Conservation (phyloP, 1,284 basidiomycete genomes). For the Vanrija sp. region DNA sequence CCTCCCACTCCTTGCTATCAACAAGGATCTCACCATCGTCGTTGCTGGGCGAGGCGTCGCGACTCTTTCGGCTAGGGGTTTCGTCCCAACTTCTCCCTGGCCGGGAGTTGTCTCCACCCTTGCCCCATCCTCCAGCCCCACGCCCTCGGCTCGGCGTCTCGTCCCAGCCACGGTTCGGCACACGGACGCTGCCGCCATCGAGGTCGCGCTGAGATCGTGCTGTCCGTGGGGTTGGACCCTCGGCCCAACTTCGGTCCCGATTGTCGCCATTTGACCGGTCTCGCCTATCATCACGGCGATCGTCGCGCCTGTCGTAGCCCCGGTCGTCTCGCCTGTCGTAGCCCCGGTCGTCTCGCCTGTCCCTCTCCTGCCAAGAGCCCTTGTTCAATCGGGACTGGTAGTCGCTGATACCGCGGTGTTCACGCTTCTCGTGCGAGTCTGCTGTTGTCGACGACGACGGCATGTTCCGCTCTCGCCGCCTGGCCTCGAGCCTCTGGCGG, state of each 20-base stretch:
- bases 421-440: slow-evolving; percentile 18
- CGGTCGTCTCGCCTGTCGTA: slow-evolving; percentile 26
- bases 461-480: slow-evolving; percentile 64
- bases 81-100: slow-evolving; percentile 65
- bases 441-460: slow-evolving; percentile 30
- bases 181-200: slow-evolving; percentile 67
- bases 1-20: slow-evolving; percentile 80
- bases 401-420: slow-evolving; percentile 40
- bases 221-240: slow-evolving; percentile 61
- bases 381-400: slow-evolving; percentile 46
- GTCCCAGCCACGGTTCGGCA: slow-evolving; percentile 85
- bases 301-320: slow-evolving; percentile 17
- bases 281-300: slow-evolving; percentile 21
- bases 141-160: slow-evolving; percentile 67
- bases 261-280: neutral
- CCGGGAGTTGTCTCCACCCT: slow-evolving; percentile 15
- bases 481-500: slow-evolving; percentile 67
- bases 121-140: slow-evolving; percentile 31
- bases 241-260: slow-evolving; percentile 38
- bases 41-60: slow-evolving; percentile 48
- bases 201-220: slow-evolving; percentile 57
- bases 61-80: slow-evolving; percentile 67
- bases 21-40: slow-evolving; percentile 26
- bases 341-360: slow-evolving; percentile 15
- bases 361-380: slow-evolving; percentile 54